Conservation (phyloP, 1,284 basidiomycete species). For the Vanrija sp. region DNA sequence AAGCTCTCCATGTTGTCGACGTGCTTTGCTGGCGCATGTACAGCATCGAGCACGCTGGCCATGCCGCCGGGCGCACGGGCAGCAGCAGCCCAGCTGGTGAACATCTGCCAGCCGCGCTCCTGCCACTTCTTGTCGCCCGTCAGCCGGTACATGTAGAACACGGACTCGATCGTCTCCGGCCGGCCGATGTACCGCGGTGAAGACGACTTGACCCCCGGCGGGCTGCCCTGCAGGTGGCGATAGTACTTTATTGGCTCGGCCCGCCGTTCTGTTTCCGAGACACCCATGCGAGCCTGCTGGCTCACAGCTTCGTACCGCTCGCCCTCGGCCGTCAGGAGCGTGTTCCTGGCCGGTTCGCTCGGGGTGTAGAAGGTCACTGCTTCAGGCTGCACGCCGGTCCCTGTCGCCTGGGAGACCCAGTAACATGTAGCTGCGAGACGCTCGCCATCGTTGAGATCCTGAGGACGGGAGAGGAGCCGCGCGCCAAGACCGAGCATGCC, state of each 20-base stretch:
- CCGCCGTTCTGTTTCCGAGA: constrained; percentile 9
- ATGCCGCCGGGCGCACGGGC: constrained; percentile 47
- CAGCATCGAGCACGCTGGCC: constrained; percentile 51
- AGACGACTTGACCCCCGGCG: constrained; percentile 34
- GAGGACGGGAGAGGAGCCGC: constrained; percentile 47
- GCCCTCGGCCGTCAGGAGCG: constrained; percentile 27
- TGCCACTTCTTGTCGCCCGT: constrained; percentile 57
- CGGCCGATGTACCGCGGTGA: constrained; percentile 46
- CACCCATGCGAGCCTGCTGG: constrained; percentile 12
- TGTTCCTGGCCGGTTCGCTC: constrained; percentile 25
- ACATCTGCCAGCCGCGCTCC: constrained; percentile 60
- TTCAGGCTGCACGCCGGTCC: constrained; percentile 51
- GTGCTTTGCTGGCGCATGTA: constrained; percentile 25
- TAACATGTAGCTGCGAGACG: constrained; percentile 54
- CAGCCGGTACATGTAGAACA: constrained; percentile 55
- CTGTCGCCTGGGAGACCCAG: constrained; percentile 50
- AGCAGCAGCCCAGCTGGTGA: constrained; percentile 54
- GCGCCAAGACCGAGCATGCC: constrained; percentile 57
- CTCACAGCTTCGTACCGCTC: constrained; percentile 20
- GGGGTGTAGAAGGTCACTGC: constrained; percentile 39
- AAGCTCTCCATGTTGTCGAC: constrained; percentile 54
- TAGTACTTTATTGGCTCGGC: constrained; percentile 34
- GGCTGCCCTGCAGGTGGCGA: constrained; percentile 37
- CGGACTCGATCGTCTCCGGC: constrained; percentile 58
- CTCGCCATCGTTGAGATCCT: constrained; percentile 50